Evolutionary conservation across 2,329 filamentous ascomycete genomes (phyloP), one percentile per base, ranked within the genome.

Genomic region (Talaromyces sp.): DNA sequence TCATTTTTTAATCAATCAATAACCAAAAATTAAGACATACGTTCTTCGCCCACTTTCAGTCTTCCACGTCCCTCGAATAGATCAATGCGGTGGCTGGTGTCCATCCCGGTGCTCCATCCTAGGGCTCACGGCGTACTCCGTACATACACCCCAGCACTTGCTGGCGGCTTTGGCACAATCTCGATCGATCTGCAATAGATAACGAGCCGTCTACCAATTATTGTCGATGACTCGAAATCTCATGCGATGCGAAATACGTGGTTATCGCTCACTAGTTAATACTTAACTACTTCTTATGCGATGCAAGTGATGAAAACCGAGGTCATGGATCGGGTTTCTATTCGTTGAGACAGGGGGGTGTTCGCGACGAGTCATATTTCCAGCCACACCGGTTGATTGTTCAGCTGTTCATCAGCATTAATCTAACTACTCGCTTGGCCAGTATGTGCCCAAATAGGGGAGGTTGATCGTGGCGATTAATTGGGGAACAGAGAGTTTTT

Each of bases 11-110:
- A 14, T 37, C 3, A 56, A 1, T 22, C 3, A 56, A 1, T 22
- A 2, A 5, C 52, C 52, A 37, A 56, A 22, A 22, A 22, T 22
- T 56, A 13, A 24, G 24, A 22, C 3, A 24, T 14, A 37, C 13
- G 39, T 24, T 33, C 4, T 2, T 35, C 31, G 19, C 27, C 47
- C 22, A 50, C 27, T 7, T 31, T 31, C 27, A 31, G 27, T 31
- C 7, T 10, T 33, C 22, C 43, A 22, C 10, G 43, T 47, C 43
- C 43, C 35, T 37, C 35, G 35, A 13, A 37, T 13, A 22, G 52
- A 56, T 56, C 52, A 56, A 39, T 56, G 52, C 52, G 52, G 52
- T 56, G 52, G 52, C 52, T 56, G 52, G 31, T 56, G 47, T 50
- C 47, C 47, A 50, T 31, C 45, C 47, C 7, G 4, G 27, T 6